These are phyloP conservation scores for Yamadazyma pseudoaaseri DNA, from an alignment of 1,139 yeast species.

Conservation along the genomic window DNA sequence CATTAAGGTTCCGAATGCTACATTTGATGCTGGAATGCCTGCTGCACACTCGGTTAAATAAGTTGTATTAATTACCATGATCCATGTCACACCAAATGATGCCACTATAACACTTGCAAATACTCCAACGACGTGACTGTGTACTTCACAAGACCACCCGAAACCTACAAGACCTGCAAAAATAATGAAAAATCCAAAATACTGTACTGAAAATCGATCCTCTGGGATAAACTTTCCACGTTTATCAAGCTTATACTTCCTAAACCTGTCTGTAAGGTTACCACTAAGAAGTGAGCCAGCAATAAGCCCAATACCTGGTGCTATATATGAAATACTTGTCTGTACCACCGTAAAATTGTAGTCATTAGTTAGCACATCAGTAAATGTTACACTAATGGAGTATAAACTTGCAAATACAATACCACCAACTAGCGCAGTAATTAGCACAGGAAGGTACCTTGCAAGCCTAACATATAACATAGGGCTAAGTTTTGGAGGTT, in stretches of 20 bases:
- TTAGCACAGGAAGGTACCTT: conserved; percentile 42
- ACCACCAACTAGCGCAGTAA: conserved; percentile 51
- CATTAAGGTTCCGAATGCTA: conserved; percentile 55
- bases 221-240: conserved; percentile 36
- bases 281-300: conserved; percentile 54
- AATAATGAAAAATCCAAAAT: conserved; percentile 44
- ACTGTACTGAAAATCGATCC: conserved; percentile 44
- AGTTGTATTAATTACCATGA: conserved; percentile 56
- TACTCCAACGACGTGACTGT: conserved; percentile 42
- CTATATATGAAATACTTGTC: conserved; percentile 48
- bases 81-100: conserved; percentile 62
- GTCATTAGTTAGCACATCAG: conserved; percentile 35
- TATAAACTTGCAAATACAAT: conserved; percentile 56
- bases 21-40: conserved; percentile 53
- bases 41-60: conserved; percentile 54
- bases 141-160: conserved; percentile 52
- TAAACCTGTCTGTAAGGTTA: conserved; percentile 40
- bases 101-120: conserved; percentile 44
- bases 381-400: conserved; percentile 51
- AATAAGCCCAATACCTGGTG: conserved; percentile 54
- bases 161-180: conserved; percentile 50
- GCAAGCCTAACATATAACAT: conserved; percentile 35
- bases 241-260: conserved; percentile 18
- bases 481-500: conserved; percentile 49
- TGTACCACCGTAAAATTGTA: conserved; percentile 32